Base-by-base conservation (phyloP, 495 filamentous ascomycete genomes). In the Trichoderma virens region DNA sequence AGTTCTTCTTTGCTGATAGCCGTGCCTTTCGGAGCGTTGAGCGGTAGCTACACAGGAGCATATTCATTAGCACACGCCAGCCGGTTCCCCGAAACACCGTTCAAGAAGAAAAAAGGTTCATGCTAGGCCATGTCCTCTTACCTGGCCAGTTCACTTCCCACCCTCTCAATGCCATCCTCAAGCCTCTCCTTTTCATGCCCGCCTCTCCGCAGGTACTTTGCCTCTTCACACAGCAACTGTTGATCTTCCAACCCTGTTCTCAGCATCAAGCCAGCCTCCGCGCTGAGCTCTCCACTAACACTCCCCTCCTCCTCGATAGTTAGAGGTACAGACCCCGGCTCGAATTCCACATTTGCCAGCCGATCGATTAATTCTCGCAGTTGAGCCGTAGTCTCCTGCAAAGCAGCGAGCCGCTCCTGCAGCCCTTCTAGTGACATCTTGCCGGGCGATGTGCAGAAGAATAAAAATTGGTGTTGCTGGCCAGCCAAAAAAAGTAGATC, bases 211-310 rank as follows among this genome's bases (percentile, higher is more conserved):
- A 92, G 72, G 67, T 89, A 90, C 63, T 86, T 84, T 51, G 92
- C 85, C 62, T 96, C 92, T 66, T 91, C 89, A 28, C 81, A 81
- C 62, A 98, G 68, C 14, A 94, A 73, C 71, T 96, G 93, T 59
- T 97, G 82, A 64, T 96, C 90, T 38, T 92, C 86, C 72, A 97
- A 91, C 59, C 90, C 85, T 63, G 94, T 90, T 69, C 91, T 90
- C 59, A 98, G 76, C 62, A 82, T 80, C 67, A 90, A 84, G 69
- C 91, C 91, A 64, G 97, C 97, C 71, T 94, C 91, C 27, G 84
- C 75, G 60, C 85, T 84, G 9, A 98, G 83, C 71, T 97, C 94
- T n/a, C 87, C 64, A 35, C 88, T 83, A 9, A 85, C 85, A 69
- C 90, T 76, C 61, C 73, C 83, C 60, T 84, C 83, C 13, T 85